Conservation (phyloP, 768 basidiomycete genomes). For the Vararia minispora region DNA sequence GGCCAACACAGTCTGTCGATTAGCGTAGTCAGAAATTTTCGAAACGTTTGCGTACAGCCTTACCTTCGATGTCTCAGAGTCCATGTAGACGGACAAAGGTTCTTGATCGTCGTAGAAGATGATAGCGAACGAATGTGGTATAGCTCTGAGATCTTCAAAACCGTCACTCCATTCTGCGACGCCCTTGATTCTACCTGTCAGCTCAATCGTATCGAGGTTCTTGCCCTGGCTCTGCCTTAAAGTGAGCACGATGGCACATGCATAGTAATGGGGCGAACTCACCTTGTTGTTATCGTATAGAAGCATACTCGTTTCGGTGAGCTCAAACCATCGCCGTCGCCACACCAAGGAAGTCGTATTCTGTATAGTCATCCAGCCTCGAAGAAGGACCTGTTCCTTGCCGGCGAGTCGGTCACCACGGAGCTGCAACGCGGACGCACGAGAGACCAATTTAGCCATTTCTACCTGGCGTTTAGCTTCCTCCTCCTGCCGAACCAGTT, state of each 20-base stretch:
- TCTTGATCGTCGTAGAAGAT: constrained; percentile 4
- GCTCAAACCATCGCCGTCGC: constrained; percentile 13
- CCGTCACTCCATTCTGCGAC: constrained; percentile 12
- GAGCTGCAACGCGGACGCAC: constrained; percentile 4
- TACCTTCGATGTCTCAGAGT: constrained; percentile 10
- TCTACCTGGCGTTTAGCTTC: constrained; percentile 5
- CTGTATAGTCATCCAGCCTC: constrained; percentile 13
- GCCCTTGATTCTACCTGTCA: neutral
- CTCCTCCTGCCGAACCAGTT: constrained; percentile 4
- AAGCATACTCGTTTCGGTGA: constrained; percentile 5
- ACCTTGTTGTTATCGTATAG: constrained; percentile 8
- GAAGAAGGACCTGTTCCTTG: constrained; percentile 3
- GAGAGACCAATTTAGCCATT: constrained; percentile 4
- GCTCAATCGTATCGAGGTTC: constrained; percentile 5
- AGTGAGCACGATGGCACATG: neutral
- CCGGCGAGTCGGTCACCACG: constrained; percentile 6
- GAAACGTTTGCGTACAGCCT: neutral
- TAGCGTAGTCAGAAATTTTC: neutral
- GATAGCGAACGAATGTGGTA: constrained; percentile 11
- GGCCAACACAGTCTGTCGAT: constrained; percentile 4
- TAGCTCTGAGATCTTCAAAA: constrained; percentile 11
- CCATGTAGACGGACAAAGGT: constrained; percentile 8
- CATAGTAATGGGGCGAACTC: neutral
- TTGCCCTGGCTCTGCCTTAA: neutral
- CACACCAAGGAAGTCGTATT: constrained; percentile 6